Evolutionary conservation across 176 grass and related monocot species (phyloP).

Genomic region (Aegilops sharonensis): DNA sequence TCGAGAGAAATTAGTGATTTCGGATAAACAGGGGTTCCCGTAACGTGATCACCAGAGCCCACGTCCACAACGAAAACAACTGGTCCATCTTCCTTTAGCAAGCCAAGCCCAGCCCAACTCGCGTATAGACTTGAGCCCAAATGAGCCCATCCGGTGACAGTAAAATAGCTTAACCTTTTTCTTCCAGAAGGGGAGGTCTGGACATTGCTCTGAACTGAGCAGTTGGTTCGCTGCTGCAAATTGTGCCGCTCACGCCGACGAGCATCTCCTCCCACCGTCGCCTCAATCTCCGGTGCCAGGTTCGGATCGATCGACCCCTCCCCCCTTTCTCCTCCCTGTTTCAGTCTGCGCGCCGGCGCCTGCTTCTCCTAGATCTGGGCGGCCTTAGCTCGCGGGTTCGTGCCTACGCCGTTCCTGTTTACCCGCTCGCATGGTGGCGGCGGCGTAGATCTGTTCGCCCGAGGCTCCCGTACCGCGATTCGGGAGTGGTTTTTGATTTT

Average conservation of each 20-base stretch:
- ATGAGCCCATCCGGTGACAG: not conserved
- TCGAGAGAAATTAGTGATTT: too few species aligned
- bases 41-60: too few species aligned
- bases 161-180: not conserved
- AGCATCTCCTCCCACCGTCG: not conserved
- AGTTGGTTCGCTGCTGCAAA: not conserved
- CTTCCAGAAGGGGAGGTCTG: not conserved
- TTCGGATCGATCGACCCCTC: not conserved
- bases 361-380: not conserved
- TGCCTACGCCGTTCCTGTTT: not conserved
- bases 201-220: not conserved
- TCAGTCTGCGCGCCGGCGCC: not conserved
- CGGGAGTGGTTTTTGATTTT: not conserved
- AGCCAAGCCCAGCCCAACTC: not conserved
- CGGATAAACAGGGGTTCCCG: too few species aligned
- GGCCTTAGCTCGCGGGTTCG: not conserved
- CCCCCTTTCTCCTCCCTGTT: not conserved
- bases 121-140: too few species aligned
- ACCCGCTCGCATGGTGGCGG: not conserved
- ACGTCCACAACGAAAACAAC: too few species aligned
- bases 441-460: not conserved
- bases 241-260: not conserved
- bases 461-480: not conserved
- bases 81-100: not conserved
- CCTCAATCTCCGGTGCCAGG: slow-evolving; percentile 17